phyloP scores from a whole-genome alignment of 148 eudicot genomes.

The Cornus kousa region DNA sequence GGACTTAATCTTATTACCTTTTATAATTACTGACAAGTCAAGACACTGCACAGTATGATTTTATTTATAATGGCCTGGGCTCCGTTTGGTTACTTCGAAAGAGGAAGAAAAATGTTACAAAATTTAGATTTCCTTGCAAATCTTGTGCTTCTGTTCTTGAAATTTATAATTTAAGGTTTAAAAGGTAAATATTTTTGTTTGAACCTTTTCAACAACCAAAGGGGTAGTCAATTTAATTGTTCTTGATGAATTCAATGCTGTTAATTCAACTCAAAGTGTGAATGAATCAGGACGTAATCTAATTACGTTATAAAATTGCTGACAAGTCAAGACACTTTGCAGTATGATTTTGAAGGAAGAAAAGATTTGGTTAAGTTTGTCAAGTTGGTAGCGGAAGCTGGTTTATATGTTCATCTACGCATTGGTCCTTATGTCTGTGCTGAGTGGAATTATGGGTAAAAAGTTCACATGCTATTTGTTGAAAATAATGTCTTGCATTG shows the following conservation, averaged over 20 bases:
- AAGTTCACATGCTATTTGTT: background rate
- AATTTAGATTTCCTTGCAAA: background rate
- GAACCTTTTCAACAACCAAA: background rate
- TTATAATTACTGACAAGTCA: background rate
- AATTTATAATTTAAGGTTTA: background rate
- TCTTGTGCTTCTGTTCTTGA: background rate
- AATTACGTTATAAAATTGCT: background rate
- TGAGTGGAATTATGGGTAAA: constrained; percentile 96
- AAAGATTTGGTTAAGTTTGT: constrained; percentile 85
- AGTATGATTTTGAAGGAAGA: constrained; percentile 84
- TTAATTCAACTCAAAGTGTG: background rate
- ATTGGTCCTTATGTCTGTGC: constrained; percentile 95
- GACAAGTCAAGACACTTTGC: constrained; percentile 12
- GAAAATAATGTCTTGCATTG: background rate
- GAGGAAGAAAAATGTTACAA: background rate
- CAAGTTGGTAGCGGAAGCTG: constrained; percentile 73
- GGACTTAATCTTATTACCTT: background rate
- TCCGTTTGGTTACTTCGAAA: background rate
- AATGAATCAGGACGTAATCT: background rate
- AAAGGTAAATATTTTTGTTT: background rate
- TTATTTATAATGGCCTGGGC: too few species aligned
- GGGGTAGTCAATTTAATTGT: background rate
- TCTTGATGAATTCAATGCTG: background rate
- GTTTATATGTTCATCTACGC: constrained; percentile 74
- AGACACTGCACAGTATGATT: background rate